Evolutionary conservation across 2,329 filamentous ascomycete species (phyloP).

Genomic region (Fusarium camptoceras): DNA sequence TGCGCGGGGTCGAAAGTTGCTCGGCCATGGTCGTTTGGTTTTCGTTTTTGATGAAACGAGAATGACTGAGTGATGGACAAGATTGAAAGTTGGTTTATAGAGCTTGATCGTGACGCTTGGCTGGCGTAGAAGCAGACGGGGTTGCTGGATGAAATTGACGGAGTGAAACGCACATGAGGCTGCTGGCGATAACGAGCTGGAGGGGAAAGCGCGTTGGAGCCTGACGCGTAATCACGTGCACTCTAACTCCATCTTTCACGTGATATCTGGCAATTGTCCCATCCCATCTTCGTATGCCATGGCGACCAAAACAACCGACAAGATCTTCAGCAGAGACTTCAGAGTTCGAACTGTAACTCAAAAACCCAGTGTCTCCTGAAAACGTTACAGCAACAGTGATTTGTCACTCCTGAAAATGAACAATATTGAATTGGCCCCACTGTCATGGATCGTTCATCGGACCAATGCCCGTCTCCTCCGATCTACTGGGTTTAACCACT

Average conservation of each 20-base stretch:
- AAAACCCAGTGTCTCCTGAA: neutral
- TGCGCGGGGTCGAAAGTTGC: constrained; percentile 78
- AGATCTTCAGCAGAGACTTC: neutral
- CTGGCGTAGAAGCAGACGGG: neutral
- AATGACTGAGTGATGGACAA: neutral
- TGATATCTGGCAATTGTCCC: neutral
- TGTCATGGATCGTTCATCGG: neutral
- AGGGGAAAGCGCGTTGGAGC: constrained; percentile 33
- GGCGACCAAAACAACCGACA: neutral
- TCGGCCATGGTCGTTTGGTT: constrained; percentile 68
- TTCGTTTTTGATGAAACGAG: constrained; percentile 3
- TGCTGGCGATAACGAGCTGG: constrained; percentile 20
- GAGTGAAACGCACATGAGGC: constrained; percentile 10
- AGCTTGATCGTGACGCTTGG: neutral
- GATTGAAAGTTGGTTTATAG: fast-evolving
- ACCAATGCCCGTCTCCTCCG: constrained; percentile 26
- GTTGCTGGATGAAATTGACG: neutral
- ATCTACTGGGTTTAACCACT: neutral
- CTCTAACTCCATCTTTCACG: neutral
- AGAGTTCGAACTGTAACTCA: neutral
- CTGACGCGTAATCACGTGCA: constrained; percentile 41
- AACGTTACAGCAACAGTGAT: neutral
- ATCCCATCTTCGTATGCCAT: neutral
- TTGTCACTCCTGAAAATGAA: neutral
- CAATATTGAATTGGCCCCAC: neutral